Evolutionary conservation across 148 eudicot species (phyloP).

Genomic region (Spergularia marina): DNA sequence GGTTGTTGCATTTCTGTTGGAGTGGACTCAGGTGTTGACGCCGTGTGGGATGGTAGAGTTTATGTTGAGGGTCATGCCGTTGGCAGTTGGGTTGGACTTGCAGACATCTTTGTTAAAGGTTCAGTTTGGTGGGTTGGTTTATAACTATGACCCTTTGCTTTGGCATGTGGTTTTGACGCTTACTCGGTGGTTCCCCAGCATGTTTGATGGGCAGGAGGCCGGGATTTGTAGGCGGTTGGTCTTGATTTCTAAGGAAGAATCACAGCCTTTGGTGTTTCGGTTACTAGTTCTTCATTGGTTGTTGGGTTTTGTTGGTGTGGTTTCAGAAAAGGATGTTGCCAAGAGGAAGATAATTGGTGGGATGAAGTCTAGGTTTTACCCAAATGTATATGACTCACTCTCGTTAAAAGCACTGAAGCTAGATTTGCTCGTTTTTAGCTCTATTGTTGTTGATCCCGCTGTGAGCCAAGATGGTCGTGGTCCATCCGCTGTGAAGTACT

Average conservation of each 20-base stretch:
- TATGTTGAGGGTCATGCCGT: constrained; percentile 55
- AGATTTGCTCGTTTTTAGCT: constrained; percentile 71
- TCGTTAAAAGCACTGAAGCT: constrained; percentile 81
- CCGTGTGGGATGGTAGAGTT: constrained; percentile 75
- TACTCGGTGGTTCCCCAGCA: constrained; percentile 48
- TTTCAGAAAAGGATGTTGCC: constrained; percentile 33
- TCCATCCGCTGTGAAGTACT: constrained; percentile 39
- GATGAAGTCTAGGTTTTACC: constrained; percentile 56
- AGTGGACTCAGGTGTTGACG: constrained; percentile 66
- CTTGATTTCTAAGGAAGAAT: constrained; percentile 60
- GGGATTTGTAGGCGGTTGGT: constrained; percentile 58
- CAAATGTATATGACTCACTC: constrained; percentile 79
- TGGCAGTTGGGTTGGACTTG: constrained; percentile 64
- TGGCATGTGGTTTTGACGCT: constrained; percentile 67
- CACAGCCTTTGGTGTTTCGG: constrained; percentile 64
- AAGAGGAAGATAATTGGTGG: constrained; percentile 40
- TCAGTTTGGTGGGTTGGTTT: constrained; percentile 79
- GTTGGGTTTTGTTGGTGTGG: constrained; percentile 49
- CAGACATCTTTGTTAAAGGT: constrained; percentile 83
- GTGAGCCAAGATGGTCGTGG: constrained; percentile 18
- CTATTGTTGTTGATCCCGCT: constrained; percentile 34
- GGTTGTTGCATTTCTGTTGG: constrained; percentile 77
- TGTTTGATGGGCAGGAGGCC: constrained; percentile 64
- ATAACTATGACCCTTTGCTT: constrained; percentile 71
- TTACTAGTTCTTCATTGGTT: constrained; percentile 86